Percentiles rank a stretch among this genome's conserved stretches.
These are phyloP conservation scores for Kappamyces sp. DNA, from an alignment of 192 early-diverging fungal species.

Conservation along the genomic window DNA sequence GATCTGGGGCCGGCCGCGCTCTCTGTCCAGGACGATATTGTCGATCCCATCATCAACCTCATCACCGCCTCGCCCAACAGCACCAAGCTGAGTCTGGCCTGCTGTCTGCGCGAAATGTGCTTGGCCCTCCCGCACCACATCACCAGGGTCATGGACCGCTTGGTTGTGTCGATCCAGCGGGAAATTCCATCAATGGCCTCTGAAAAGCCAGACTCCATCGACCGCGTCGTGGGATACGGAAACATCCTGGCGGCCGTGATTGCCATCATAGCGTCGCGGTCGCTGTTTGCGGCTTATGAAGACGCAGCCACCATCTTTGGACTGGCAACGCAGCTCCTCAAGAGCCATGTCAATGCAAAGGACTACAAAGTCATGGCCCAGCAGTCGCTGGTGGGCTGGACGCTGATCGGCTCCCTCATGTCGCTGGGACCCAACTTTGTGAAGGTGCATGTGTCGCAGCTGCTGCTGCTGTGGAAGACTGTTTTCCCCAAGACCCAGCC, in stretches of 20 bases:
- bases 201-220: constrained; percentile 46
- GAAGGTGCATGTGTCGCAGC: constrained; percentile 68
- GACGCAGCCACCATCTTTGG: constrained; percentile 71
- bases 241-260: constrained; percentile 63
- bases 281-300: constrained; percentile 73
- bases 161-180: constrained; percentile 69
- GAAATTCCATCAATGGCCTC: constrained; percentile 50
- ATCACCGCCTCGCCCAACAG: constrained; percentile 62
- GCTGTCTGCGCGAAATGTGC: constrained; percentile 48
- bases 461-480: constrained; percentile 72
- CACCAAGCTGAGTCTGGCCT: constrained; percentile 64
- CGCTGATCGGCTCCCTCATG: constrained; percentile 67
- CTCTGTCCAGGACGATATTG: constrained; percentile 55
- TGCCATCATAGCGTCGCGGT: constrained; percentile 56
- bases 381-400: constrained; percentile 73
- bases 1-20: constrained; percentile 72
- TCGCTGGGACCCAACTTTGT: constrained; percentile 76
- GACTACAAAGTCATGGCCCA: constrained; percentile 53
- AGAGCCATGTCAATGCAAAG: constrained; percentile 47
- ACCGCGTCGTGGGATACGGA: constrained; percentile 57
- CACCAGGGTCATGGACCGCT: constrained; percentile 53
- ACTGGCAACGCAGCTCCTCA: constrained; percentile 68
- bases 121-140: constrained; percentile 59
- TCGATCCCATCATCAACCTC: constrained; percentile 64
- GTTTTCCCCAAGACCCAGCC: constrained; percentile 66